Percentiles rank a stretch among this genome's conserved stretches.
Evolutionary conservation across 2,329 filamentous ascomycete genomes (phyloP).

Genomic region (Diaporthe destruens): DNA sequence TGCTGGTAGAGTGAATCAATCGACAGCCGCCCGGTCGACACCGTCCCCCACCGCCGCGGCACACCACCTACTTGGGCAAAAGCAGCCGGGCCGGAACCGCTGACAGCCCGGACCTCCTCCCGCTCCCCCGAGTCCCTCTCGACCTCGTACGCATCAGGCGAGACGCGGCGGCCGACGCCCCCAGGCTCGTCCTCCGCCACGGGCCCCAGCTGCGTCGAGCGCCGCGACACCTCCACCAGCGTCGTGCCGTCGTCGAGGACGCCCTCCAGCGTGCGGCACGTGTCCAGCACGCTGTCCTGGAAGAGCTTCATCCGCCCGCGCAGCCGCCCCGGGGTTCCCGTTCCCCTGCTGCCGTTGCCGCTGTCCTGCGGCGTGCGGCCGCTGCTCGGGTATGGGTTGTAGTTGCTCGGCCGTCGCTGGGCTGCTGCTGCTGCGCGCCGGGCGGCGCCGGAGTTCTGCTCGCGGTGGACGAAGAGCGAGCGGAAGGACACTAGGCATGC

Average conservation of each 20-base stretch:
- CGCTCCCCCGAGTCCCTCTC: neutral
- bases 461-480: conserved; percentile 40
- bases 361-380: conserved; percentile 25
- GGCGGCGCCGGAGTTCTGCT: conserved; percentile 27
- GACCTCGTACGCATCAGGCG: neutral
- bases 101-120: neutral
- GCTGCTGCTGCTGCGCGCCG: conserved; percentile 28
- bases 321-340: conserved; percentile 16
- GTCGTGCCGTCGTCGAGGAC: conserved; percentile 36
- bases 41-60: conserved; percentile 17
- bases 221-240: conserved; percentile 33
- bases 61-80: neutral
- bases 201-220: neutral
- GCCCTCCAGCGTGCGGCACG: conserved; percentile 39
- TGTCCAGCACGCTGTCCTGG: conserved; percentile 40
- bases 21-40: conserved; percentile 16
- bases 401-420: conserved; percentile 27
- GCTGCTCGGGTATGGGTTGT: conserved; percentile 24
- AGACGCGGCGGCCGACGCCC: too few species aligned
- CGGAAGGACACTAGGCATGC: conserved; percentile 42
- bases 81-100: neutral
- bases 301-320: conserved; percentile 33
- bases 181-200: neutral
- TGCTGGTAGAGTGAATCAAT: conserved; percentile 29
- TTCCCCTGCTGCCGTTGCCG: conserved; percentile 27